Evolutionary conservation across 1,284 basidiomycete species (phyloP).

Genomic region (Trichosporon sp.): DNA sequence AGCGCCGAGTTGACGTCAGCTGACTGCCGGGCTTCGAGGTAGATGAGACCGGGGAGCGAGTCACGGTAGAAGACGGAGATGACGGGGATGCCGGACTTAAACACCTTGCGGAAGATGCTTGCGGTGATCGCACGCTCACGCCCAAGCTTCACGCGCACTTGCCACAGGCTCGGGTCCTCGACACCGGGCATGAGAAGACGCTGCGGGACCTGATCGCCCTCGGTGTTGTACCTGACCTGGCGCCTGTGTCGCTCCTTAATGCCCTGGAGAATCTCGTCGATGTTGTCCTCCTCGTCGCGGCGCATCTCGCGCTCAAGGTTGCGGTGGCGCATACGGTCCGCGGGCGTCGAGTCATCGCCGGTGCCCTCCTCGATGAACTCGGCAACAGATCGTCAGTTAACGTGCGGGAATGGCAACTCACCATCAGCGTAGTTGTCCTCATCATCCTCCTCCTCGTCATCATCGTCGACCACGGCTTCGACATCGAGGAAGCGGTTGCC

Average conservation of each 20-base stretch:
- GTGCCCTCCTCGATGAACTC: conserved; percentile 76
- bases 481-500: conserved; percentile 87
- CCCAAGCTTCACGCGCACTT: conserved; percentile 87
- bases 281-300: conserved; percentile 74
- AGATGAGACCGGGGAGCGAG: conserved; percentile 90
- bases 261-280: conserved; percentile 80
- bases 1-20: conserved; percentile 82
- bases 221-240: conserved; percentile 71
- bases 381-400: conserved; percentile 27
- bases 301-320: conserved; percentile 70
- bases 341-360: conserved; percentile 53
- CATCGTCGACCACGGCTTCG: conserved; percentile 88
- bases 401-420: conserved; percentile 42
- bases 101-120: conserved; percentile 88
- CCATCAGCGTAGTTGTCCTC: conserved; percentile 69
- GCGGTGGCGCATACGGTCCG: conserved; percentile 57
- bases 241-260: conserved; percentile 75
- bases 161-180: conserved; percentile 93
- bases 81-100: conserved; percentile 66
- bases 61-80: conserved; percentile 93
- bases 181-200: conserved; percentile 95
- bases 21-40: conserved; percentile 85
- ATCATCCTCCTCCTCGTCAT: conserved; percentile 92
- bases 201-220: conserved; percentile 91
- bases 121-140: conserved; percentile 89